Evolutionary conservation across 2,329 filamentous ascomycete species (phyloP).

Genomic region (Pseudocercospora ulei): DNA sequence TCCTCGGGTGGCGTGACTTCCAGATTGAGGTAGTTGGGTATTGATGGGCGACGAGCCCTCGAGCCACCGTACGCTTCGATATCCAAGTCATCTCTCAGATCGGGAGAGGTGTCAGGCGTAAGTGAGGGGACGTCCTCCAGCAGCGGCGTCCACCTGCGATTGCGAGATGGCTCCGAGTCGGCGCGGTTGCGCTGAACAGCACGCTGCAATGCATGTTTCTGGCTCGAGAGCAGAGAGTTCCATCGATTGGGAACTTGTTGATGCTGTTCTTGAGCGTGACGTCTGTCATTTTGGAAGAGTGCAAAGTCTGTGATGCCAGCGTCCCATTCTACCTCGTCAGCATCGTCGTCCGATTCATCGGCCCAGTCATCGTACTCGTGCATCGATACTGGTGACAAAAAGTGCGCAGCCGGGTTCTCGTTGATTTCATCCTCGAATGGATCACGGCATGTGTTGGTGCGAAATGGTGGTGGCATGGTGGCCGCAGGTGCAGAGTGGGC

Average conservation of each 20-base stretch:
- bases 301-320: constrained; percentile 33
- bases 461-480: constrained; percentile 11
- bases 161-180: constrained; percentile 13
- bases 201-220: constrained; percentile 26
- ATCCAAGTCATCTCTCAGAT: constrained; percentile 28
- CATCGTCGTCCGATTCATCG: constrained; percentile 26
- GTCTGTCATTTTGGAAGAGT: constrained; percentile 29
- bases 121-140: constrained; percentile 27
- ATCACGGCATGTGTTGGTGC: constrained; percentile 9
- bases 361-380: constrained; percentile 30
- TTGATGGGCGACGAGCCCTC: constrained; percentile 11
- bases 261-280: constrained; percentile 24
- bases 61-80: constrained; percentile 21
- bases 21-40: constrained; percentile 23
- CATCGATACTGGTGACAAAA: constrained; percentile 28
- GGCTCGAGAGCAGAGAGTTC: constrained; percentile 24
- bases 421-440: constrained; percentile 29
- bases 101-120: constrained; percentile 31
- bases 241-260: constrained; percentile 24
- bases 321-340: constrained; percentile 29
- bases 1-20: constrained; percentile 18
- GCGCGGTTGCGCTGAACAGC: constrained; percentile 23
- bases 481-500: constrained; percentile 14
- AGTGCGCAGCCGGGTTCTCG: constrained; percentile 29
- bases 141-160: constrained; percentile 19